Conservation (phyloP, 2,329 filamentous ascomycete genomes). For the Akanthomyces dipterigenus region DNA sequence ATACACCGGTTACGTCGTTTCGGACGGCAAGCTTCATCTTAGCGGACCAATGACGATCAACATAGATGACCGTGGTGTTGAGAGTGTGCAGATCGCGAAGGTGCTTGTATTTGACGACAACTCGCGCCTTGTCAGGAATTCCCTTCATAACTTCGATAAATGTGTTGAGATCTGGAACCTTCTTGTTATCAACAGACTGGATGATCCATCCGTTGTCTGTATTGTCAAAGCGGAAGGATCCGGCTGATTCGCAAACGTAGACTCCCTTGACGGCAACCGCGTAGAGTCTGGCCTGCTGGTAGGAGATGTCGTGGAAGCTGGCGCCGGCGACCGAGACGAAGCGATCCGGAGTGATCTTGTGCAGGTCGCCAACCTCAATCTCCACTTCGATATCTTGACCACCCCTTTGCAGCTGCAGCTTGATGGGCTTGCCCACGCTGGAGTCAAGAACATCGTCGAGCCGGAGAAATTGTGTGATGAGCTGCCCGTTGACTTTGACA, state of each 20-base stretch:
- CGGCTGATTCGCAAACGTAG: slow-evolving; percentile 86
- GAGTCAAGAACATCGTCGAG: slow-evolving; percentile 89
- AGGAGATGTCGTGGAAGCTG: slow-evolving; percentile 93
- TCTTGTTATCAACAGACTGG: slow-evolving; percentile 85
- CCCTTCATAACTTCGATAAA: slow-evolving; percentile 87
- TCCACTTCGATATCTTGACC: slow-evolving; percentile 82
- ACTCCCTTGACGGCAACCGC: slow-evolving; percentile 88
- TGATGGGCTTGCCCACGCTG: slow-evolving; percentile 71
- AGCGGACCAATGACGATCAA: slow-evolving; percentile 92
- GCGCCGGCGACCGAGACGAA: slow-evolving; percentile 92
- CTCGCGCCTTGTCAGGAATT: slow-evolving; percentile 74
- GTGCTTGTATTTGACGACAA: slow-evolving; percentile 94
- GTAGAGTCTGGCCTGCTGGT: slow-evolving; percentile 94
- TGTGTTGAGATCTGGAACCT: slow-evolving; percentile 76
- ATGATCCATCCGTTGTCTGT: slow-evolving; percentile 90
- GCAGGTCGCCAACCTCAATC: slow-evolving; percentile 79
- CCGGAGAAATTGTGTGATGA: slow-evolving; percentile 87
- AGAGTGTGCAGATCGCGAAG: slow-evolving; percentile 89
- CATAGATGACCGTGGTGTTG: slow-evolving; percentile 84
- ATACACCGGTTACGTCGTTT: slow-evolving; percentile 83
- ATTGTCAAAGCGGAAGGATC: slow-evolving; percentile 90
- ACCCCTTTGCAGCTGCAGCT: slow-evolving; percentile 77
- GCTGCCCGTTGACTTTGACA: slow-evolving; percentile 85
- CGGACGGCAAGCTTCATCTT: slow-evolving; percentile 91
- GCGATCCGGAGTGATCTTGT: slow-evolving; percentile 89